phyloP scores from a whole-genome alignment of 2,329 filamentous ascomycete genomes.

The Tolypocladium cylindrosporum region DNA sequence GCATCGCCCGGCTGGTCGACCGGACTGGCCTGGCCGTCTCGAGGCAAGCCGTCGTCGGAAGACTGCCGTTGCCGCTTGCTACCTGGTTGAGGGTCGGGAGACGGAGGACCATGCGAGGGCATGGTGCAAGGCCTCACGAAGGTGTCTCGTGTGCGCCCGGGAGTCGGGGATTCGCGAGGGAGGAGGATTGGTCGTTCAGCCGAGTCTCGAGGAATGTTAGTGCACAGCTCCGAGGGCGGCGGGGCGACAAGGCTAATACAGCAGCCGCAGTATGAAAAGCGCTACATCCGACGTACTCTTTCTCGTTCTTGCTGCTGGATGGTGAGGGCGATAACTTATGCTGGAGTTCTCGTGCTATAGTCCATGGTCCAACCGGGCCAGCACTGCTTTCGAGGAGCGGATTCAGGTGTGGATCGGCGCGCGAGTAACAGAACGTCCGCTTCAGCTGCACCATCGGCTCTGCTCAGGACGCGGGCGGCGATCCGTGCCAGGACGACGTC shows the following conservation, averaged over 20 bases:
- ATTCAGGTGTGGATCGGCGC: background rate
- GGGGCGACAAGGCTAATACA: background rate
- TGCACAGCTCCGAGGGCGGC: background rate
- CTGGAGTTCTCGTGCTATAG: background rate
- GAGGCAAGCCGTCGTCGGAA: constrained; percentile 35
- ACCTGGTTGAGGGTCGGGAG: constrained; percentile 37
- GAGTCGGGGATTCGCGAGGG: background rate
- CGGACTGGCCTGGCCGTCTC: constrained; percentile 16
- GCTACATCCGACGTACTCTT: background rate
- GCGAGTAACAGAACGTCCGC: background rate
- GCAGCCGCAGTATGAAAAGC: background rate
- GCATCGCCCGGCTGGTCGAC: constrained; percentile 19
- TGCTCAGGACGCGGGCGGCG: background rate
- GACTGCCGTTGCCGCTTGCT: constrained; percentile 47
- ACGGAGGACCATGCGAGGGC: constrained; percentile 39
- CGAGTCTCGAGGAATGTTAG: background rate
- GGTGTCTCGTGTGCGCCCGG: background rate
- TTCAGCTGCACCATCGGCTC: background rate
- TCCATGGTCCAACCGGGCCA: constrained; percentile 1
- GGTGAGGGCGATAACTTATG: background rate
- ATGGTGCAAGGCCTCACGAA: constrained; percentile 13
- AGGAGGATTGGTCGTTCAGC: background rate
- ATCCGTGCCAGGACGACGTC: background rate
- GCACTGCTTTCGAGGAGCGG: background rate
- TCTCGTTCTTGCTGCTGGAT: background rate